Base-by-base conservation (phyloP, 306 rosid species). In the Argentina anserina region DNA sequence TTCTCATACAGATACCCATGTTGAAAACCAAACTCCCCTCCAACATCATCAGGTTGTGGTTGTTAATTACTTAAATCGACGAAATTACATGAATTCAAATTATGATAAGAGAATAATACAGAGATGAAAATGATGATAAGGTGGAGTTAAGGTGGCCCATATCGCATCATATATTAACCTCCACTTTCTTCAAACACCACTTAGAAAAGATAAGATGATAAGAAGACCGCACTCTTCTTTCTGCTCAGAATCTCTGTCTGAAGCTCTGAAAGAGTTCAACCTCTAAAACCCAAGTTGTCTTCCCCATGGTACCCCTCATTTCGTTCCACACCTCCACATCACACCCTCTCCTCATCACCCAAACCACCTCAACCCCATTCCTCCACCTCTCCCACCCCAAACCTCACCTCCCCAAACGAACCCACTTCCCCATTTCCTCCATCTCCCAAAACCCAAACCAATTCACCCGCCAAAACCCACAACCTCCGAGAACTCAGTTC, bases 401-500 rank as follows among this genome's bases (percentile, higher is more conserved):
- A 14, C 58, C 72, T 65, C 80, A 62, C 0, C 83, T 65, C 42
- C 84, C 63, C 28, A 87, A 65, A 59, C 83, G 79, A 21, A 55
- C 50, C 29, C 81, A n/a, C 28, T 47, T 37, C 26, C 60, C 84
- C 53, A 31, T 80, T 46, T 29, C n/a, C 41, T 82, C 87, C 7
- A 42, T 79, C 76, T 80, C 88, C 45, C 84, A 34, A 69, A 75
- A 58, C 71, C 85, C 86, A 65, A 61, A 59, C 64, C 82, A 67
- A 33, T 67, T 40, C 71, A 70, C 75, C 74, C 55, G 63, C 36
- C 73, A 71, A 28, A 81, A 69, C 75, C 82, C 49, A 29, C 64
- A 50, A 64, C 87, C 90, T 42, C 90, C 88, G 3, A 80, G 89
- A 53, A 91, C 99, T 1, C 73, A 87, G 41, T 89, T 78, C 77